Evolutionary conservation across 2,329 filamentous ascomycete species (phyloP).

Genomic region (Sporothrix phasma): DNA sequence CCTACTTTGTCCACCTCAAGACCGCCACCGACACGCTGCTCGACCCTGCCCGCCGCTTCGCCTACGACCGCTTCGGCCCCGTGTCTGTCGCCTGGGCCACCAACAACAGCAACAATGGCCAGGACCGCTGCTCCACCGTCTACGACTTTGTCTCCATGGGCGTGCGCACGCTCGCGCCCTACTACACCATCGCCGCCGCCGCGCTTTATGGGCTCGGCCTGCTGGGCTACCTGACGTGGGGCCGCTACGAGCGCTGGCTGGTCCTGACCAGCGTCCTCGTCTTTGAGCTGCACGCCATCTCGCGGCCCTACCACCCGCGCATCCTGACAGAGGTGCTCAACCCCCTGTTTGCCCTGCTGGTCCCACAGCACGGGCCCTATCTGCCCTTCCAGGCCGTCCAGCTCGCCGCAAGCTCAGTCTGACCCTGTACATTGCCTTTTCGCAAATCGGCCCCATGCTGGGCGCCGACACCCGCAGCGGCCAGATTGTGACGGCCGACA

Average conservation of each 20-base stretch:
- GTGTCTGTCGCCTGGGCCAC: slow-evolving; percentile 53
- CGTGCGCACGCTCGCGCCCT: slow-evolving; percentile 44
- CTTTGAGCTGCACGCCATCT: slow-evolving; percentile 48
- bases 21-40: slow-evolving; percentile 70
- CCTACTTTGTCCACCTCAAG: slow-evolving; percentile 73
- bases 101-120: neutral
- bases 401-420: slow-evolving; percentile 68
- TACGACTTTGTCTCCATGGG: slow-evolving; percentile 64
- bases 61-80: slow-evolving; percentile 82
- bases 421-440: slow-evolving; percentile 73
- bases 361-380: slow-evolving; percentile 45
- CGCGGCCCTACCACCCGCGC: slow-evolving; percentile 41
- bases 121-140: slow-evolving; percentile 48
- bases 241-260: slow-evolving; percentile 56
- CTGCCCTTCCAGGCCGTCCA: slow-evolving; percentile 76
- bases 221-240: slow-evolving; percentile 59
- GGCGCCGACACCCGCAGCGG: slow-evolving; percentile 28
- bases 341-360: slow-evolving; percentile 28
- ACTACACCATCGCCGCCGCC: slow-evolving; percentile 49
- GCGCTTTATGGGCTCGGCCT: slow-evolving; percentile 52
- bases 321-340: slow-evolving; percentile 28
- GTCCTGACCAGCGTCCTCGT: slow-evolving; percentile 42
- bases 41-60: slow-evolving; percentile 69
- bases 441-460: slow-evolving; percentile 65
- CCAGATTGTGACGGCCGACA: slow-evolving; percentile 23